Percentiles rank a stretch among this genome's conserved stretches.
Conservation (phyloP, 2,329 filamentous ascomycete species). For the Fusarium vanettenii region DNA sequence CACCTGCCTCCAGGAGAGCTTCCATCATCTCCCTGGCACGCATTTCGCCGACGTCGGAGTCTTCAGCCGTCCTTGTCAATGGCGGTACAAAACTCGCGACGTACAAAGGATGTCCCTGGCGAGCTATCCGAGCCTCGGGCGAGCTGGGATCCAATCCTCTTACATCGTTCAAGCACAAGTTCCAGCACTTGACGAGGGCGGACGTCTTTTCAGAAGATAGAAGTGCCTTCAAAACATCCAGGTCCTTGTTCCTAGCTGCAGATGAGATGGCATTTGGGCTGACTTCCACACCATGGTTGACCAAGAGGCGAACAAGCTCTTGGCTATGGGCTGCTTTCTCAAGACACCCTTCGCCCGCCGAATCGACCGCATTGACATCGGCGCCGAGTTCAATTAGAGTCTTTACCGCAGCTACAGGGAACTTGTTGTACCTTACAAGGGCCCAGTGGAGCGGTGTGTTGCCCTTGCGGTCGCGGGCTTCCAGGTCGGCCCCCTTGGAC, state of each 20-base stretch:
- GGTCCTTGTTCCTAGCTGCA: not conserved
- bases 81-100: not conserved
- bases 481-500: constrained; percentile 26
- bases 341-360: constrained; percentile 2
- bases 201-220: constrained; percentile 8
- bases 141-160: not conserved
- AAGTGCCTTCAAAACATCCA: constrained; percentile 4
- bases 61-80: not conserved
- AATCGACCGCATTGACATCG: constrained; percentile 20
- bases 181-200: not conserved
- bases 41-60: no score
- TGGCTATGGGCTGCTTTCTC: constrained; percentile 1
- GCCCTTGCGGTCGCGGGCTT: constrained; percentile 4
- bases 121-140: not conserved
- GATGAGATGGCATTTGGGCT: not conserved
- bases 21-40: not conserved
- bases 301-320: constrained; percentile 15
- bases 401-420: not conserved
- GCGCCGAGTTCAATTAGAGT: constrained; percentile 19
- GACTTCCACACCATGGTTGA: constrained; percentile 22
- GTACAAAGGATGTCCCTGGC: constrained; percentile 5
- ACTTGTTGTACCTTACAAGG: not conserved
- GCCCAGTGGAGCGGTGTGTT: constrained; percentile 23
- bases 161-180: not conserved
- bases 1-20: constrained; percentile 11